Evolutionary conservation across 148 eudicot species (phyloP).

Genomic region (Euryodendron excelsum): DNA sequence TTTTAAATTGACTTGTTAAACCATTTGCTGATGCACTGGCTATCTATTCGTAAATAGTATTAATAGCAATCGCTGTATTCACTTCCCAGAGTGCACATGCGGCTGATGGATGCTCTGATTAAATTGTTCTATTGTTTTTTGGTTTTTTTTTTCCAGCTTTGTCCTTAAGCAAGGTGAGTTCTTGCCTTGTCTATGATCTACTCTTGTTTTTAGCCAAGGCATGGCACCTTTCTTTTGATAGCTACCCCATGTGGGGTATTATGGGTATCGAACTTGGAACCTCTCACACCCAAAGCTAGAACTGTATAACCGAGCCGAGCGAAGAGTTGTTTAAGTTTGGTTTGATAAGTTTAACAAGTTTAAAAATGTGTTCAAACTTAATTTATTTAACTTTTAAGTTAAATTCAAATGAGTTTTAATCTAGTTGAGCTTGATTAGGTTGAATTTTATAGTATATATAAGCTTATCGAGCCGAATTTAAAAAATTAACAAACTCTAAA

Average conservation of each 20-base stretch:
- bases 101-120: background rate
- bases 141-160: background rate
- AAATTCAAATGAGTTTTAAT: too few relatives aligned
- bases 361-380: too few relatives aligned
- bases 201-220: background rate
- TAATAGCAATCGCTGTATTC: background rate
- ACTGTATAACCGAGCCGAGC: too few relatives aligned
- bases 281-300: slow-evolving; percentile 64
- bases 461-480: too few relatives aligned
- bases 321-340: too few relatives aligned
- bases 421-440: too few relatives aligned
- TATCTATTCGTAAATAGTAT: background rate
- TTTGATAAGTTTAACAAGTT: too few relatives aligned
- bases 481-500: too few relatives aligned
- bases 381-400: too few relatives aligned
- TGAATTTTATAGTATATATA: too few relatives aligned
- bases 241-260: too few relatives aligned
- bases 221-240: background rate
- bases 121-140: background rate
- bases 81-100: background rate
- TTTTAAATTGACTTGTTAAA: background rate
- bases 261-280: slow-evolving; percentile 55
- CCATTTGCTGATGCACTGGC: background rate
- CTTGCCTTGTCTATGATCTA: background rate
- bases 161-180: background rate